phyloP scores from a whole-genome alignment of 345 rosid species.

The Capsella bursapastoris region DNA sequence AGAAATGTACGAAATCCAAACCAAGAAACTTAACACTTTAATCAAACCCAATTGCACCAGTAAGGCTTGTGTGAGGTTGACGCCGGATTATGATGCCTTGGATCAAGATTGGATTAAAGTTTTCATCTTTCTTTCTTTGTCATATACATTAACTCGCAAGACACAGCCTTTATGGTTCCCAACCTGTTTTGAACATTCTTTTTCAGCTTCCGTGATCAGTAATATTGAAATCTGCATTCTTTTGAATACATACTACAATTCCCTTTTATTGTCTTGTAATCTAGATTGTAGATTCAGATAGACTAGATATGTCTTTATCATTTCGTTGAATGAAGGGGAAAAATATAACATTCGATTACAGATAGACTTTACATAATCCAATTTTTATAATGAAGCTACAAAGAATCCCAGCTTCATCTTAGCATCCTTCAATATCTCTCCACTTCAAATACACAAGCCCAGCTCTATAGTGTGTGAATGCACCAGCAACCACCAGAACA shows the following conservation, averaged over 20 bases:
- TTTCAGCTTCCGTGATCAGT: too few species aligned
- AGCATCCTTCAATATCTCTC: slow-evolving; percentile 76
- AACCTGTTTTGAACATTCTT: too few species aligned
- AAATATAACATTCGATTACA: slow-evolving; percentile 18
- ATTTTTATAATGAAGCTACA: slow-evolving; percentile 22
- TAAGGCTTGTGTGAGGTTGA: not conserved
- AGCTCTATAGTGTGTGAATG: slow-evolving; percentile 81
- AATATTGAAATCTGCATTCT: too few species aligned
- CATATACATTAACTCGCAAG: not conserved
- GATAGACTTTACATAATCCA: slow-evolving; percentile 34
- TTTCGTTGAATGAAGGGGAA: not conserved
- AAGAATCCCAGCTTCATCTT: slow-evolving; percentile 5
- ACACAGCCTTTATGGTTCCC: not conserved
- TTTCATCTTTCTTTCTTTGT: not conserved
- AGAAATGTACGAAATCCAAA: not conserved
- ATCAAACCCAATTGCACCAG: not conserved
- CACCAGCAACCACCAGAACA: slow-evolving; percentile 83
- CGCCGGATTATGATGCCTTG: not conserved
- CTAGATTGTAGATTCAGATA: too few species aligned
- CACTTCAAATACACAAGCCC: slow-evolving; percentile 84
- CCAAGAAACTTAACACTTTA: not conserved
- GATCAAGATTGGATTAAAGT: not conserved
- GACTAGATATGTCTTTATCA: too few species aligned
- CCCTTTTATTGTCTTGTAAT: too few species aligned
- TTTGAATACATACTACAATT: too few species aligned